Conservation (phyloP, 495 filamentous ascomycete species). For the Aspergillus asperescens region DNA sequence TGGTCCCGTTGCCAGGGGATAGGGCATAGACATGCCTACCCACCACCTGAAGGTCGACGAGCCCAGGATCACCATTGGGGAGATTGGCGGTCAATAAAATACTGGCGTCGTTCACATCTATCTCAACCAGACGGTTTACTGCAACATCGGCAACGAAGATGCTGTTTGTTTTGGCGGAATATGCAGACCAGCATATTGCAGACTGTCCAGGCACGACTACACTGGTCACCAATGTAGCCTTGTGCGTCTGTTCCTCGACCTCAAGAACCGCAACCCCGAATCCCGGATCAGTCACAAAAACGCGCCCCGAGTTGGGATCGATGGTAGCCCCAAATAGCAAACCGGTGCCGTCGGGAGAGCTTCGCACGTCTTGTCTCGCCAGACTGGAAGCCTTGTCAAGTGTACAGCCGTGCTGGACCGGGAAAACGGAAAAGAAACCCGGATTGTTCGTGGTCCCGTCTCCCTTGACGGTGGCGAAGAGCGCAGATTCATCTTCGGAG, state of each 20-base stretch:
- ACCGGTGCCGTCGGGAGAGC: neutral
- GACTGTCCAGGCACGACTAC: neutral
- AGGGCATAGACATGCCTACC: neutral
- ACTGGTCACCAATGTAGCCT: neutral
- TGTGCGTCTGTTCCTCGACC: neutral
- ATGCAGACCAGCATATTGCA: neutral
- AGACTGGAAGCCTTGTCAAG: neutral
- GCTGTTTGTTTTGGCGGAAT: neutral
- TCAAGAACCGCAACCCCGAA: neutral
- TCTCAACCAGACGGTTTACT: neutral
- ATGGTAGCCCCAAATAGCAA: neutral
- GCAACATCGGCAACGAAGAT: neutral
- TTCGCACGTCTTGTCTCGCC: neutral
- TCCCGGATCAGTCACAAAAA: neutral
- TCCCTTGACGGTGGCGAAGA: constrained; percentile 1
- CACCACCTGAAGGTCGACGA: neutral
- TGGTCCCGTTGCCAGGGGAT: neutral
- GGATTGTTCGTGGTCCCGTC: neutral
- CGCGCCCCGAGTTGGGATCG: neutral
- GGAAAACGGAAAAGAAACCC: neutral
- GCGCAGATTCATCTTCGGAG: neutral
- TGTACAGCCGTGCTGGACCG: neutral
- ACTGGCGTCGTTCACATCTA: neutral
- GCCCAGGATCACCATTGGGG: neutral
- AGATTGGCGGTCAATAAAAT: neutral